Base-by-base conservation (phyloP, 306 rosid species). In the Gleditsia sinensis region DNA sequence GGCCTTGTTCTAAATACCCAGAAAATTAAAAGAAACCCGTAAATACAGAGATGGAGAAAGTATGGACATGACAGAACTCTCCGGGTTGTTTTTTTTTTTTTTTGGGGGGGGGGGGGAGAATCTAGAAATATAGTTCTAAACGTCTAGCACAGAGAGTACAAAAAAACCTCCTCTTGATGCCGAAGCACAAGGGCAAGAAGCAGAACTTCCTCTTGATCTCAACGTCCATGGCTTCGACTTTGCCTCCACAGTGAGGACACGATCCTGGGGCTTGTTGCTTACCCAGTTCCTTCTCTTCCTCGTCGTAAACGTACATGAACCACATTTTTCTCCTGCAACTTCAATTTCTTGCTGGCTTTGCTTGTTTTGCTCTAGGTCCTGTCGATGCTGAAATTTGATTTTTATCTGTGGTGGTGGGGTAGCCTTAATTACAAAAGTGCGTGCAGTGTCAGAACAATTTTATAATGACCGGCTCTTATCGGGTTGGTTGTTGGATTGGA, bases 171-270 rank as follows among this genome's bases (percentile, higher is more conserved):
- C 97, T 71, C 88, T 92, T 92, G 89, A 90, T 77, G 81, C 82
- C 86, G 85, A 87, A 87, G 40, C 96, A 94, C 75, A 94, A 65
- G 19, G 96, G 95, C 19, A 92, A 82, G 45, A 87, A 87, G 37
- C 95, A 91, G 58, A 90, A 82, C 69, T 30, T 87, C 79, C 93
- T 81, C 63, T 80, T 81, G 17, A 80, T 78, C 76, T 94, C 97
- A 1, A 92, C 93, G 42, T 92, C 97, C 75, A 78, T 69, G 67
- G 88, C 95, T 70, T 86, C 82, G 39, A 94, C 99, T 65, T 94
- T 94, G 20, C 95, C 99, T 9, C 84, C 83, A 59, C 99, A 94
- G 81, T 78, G 53, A 68, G 99, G 99, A 40, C 99, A 94, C 0
- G 89, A 82, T 14, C 99, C 99, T 0, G 97, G 91, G 0, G 96